A percentile compares a stretch with the other conserved stretches of the same genome.
These are phyloP conservation scores for Adansonia digitata DNA, from an alignment of 345 rosid species.

Conservation along the genomic window DNA sequence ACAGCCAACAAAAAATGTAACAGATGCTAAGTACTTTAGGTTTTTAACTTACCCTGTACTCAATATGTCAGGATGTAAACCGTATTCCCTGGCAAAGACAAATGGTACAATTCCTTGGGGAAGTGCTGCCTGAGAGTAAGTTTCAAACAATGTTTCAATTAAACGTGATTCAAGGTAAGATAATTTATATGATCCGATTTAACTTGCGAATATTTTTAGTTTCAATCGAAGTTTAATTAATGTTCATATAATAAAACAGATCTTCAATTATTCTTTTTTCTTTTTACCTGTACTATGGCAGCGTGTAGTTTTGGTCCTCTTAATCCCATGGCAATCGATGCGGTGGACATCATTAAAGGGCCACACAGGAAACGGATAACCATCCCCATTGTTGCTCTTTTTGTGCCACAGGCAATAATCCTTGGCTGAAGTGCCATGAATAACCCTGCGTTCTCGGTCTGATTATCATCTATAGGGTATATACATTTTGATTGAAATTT, in stretches of 20 bases:
- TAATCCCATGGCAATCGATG: conserved; percentile 48
- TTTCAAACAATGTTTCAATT: not conserved
- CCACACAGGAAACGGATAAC: conserved; percentile 53
- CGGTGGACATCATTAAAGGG: conserved; percentile 52
- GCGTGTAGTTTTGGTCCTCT: conserved; percentile 51
- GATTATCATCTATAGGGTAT: no score
- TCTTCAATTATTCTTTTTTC: not conserved
- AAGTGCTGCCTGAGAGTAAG: conserved; percentile 61
- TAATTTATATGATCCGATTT: no score
- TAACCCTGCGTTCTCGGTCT: conserved; percentile 42
- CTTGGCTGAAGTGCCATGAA: conserved; percentile 81
- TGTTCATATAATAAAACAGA: not conserved
- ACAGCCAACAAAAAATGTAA: not conserved
- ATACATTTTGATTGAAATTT: not conserved
- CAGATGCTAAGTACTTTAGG: not conserved
- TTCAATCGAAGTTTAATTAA: not conserved
- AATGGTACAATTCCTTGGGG: conserved; percentile 83
- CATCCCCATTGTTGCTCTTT: conserved; percentile 62
- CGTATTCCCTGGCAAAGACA: conserved; percentile 74
- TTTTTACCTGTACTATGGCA: conserved; percentile 65
- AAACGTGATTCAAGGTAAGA: no score
- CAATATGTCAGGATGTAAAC: conserved; percentile 63
- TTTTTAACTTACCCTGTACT: conserved; percentile 58
- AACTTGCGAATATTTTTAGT: no score
- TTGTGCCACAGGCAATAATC: conserved; percentile 59